phyloP scores from a whole-genome alignment of 192 early-diverging fungal species.

The Gigaspora rosea region DNA sequence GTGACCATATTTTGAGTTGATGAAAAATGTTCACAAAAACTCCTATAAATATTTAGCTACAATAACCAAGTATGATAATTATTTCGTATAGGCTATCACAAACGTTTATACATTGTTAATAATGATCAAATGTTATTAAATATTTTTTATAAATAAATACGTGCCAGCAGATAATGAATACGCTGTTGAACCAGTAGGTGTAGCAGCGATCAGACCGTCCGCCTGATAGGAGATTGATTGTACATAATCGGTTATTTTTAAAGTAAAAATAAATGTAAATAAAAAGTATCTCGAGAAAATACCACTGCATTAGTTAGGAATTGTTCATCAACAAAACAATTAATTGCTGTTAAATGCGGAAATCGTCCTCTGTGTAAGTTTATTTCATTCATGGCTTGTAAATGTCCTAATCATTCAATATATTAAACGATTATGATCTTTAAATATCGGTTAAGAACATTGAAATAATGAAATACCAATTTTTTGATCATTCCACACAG shows the following conservation, averaged over 20 bases:
- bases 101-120: background rate
- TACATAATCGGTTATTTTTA: background rate
- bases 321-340: slow-evolving; percentile 79
- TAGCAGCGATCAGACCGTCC: slow-evolving; percentile 72
- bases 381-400: slow-evolving; percentile 86
- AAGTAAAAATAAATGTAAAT: background rate
- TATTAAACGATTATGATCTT: background rate
- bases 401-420: slow-evolving; percentile 34
- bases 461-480: slow-evolving; percentile 36
- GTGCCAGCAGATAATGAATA: slow-evolving; percentile 79
- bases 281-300: slow-evolving; percentile 36
- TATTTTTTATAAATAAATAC: slow-evolving; percentile 8
- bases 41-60: too few species aligned
- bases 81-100: background rate
- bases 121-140: background rate
- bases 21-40: too few species aligned
- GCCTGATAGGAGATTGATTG: slow-evolving; percentile 30
- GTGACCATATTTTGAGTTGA: too few species aligned
- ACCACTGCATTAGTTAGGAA: slow-evolving; percentile 82
- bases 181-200: slow-evolving; percentile 92
- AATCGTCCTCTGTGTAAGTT: slow-evolving; percentile 83
- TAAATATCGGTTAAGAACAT: background rate
- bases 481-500: slow-evolving; percentile 52
- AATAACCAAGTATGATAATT: too few species aligned
- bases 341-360: slow-evolving; percentile 79